Evolutionary conservation across 2,329 filamentous ascomycete species (phyloP).

Genomic region (Stagonosporopsis tanaceti): DNA sequence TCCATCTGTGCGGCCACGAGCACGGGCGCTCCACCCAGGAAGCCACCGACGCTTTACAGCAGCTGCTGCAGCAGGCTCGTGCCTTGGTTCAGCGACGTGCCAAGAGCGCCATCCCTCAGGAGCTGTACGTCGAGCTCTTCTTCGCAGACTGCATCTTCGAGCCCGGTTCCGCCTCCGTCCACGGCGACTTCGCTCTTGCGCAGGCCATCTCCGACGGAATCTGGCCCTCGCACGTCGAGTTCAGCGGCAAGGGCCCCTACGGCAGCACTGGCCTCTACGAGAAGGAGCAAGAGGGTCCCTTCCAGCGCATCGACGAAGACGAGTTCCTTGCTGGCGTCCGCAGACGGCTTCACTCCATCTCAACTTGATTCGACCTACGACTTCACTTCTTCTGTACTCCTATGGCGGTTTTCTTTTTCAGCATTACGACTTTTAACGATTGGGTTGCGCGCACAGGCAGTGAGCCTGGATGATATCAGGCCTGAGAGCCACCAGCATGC

Average conservation of each 20-base stretch:
- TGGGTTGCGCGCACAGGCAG: constrained; percentile 34
- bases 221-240: constrained; percentile 51
- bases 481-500: constrained; percentile 35
- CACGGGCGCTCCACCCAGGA: constrained; percentile 46
- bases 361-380: constrained; percentile 39
- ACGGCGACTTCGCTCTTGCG: constrained; percentile 58
- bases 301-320: constrained; percentile 50
- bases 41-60: constrained; percentile 49
- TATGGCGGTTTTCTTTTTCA: constrained; percentile 22
- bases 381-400: constrained; percentile 34
- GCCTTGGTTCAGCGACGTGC: constrained; percentile 51
- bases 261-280: constrained; percentile 59
- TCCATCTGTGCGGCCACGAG: constrained; percentile 56
- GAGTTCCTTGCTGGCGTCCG: constrained; percentile 51
- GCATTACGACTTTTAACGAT: constrained; percentile 38
- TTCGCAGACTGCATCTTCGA: constrained; percentile 62
- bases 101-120: constrained; percentile 46
- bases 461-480: constrained; percentile 48
- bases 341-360: constrained; percentile 47
- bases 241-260: constrained; percentile 58
- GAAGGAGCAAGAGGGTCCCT: constrained; percentile 55
- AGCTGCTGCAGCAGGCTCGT: constrained; percentile 53
- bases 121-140: constrained; percentile 59
- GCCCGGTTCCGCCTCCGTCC: constrained; percentile 55
- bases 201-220: constrained; percentile 51